Evolutionary conservation across 805 yeast species (phyloP), one percentile per base, ranked within the genome.

Genomic region (Saccharomycopsis selenospora): DNA sequence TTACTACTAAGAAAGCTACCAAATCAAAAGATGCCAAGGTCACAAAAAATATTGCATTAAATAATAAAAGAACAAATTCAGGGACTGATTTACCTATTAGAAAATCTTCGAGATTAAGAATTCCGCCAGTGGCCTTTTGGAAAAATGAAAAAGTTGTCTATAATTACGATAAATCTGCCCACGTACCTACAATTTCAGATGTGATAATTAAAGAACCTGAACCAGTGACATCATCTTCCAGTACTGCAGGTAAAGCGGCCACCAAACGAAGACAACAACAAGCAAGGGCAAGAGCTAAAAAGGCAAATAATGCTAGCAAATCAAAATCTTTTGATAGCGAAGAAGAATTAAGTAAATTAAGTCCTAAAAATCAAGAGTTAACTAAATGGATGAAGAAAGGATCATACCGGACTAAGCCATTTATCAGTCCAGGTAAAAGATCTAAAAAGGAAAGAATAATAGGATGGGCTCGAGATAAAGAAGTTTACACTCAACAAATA

Each of bases 41-140:
- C 18, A 45, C 57, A 7, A 57, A 54, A 30, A 27, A 49, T n/a
- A 54, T 56, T 30, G 61, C 58, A 2, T 26, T 55, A 6, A 47
- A 33, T 18, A n/a, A n/a, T n/a, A 47, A 46, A 22, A 45, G 38
- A 22, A 14, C 4, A 57, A 52, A 36, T 30, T 18, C 40, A 28
- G 43, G 33, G 24, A 28, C 42, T 47, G 50, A 49, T 24, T 56
- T 46, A 10, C 76, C 79, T 0, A 58, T 76, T 2, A 69, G 95
- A 54, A 67, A 85, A 54, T 84, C 95, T 0, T 69, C 73, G 27
- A 71, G 96, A 57, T 75, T 77, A 0, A 75, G 76, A 53, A 72
- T 84, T 4, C 76, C 81, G 3, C 91, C 95, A 0, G 66, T 88
- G 54, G 90, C 87, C 2, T 85, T 73, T 61, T 88, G 96, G 96